A percentile compares a stretch with the other conserved stretches of the same genome.
These are phyloP conservation scores for Blastocystis sp. DNA, from an alignment of 352 stramenopile species.

Conservation along the genomic window DNA sequence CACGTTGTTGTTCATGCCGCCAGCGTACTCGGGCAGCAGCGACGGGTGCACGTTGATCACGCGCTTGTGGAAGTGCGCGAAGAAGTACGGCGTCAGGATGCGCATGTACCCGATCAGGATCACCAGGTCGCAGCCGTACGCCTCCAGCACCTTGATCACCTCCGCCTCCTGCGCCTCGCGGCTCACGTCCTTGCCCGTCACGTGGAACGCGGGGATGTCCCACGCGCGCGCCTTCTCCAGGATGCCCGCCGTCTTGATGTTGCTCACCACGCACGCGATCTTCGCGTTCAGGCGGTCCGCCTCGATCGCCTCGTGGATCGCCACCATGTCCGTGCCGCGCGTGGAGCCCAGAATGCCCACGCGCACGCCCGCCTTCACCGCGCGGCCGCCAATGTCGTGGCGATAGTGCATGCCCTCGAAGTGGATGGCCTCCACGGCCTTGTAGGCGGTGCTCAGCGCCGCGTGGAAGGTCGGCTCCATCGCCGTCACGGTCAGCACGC, in stretches of 20 bases:
- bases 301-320: constrained; percentile 78
- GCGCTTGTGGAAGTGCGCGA: constrained; percentile 79
- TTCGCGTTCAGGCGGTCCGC: constrained; percentile 82
- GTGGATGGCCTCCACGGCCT: constrained; percentile 77
- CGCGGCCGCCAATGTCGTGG: constrained; percentile 90
- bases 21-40: constrained; percentile 94
- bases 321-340: constrained; percentile 81
- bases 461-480: constrained; percentile 82
- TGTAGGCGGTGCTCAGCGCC: constrained; percentile 87
- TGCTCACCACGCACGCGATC: constrained; percentile 92
- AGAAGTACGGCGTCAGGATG: constrained; percentile 92
- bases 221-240: constrained; percentile 85
- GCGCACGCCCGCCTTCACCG: constrained; percentile 83
- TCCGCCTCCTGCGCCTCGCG: constrained; percentile 90
- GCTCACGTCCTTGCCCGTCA: constrained; percentile 75
- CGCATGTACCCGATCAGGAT: constrained; percentile 99
- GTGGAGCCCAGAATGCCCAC: constrained; percentile 93
- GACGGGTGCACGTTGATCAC: constrained; percentile 98
- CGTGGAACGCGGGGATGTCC: constrained; percentile 77
- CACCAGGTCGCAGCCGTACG: constrained; percentile 90
- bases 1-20: constrained; percentile 97
- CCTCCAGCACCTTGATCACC: constrained; percentile 85
- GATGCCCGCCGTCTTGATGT: constrained; percentile 87
- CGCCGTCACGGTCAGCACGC: constrained; percentile 93
- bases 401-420: constrained; percentile 90